Evolutionary conservation across 768 basidiomycete species (phyloP), one percentile per base, ranked within the genome.

Genomic region (Wakefieldia striispora): DNA sequence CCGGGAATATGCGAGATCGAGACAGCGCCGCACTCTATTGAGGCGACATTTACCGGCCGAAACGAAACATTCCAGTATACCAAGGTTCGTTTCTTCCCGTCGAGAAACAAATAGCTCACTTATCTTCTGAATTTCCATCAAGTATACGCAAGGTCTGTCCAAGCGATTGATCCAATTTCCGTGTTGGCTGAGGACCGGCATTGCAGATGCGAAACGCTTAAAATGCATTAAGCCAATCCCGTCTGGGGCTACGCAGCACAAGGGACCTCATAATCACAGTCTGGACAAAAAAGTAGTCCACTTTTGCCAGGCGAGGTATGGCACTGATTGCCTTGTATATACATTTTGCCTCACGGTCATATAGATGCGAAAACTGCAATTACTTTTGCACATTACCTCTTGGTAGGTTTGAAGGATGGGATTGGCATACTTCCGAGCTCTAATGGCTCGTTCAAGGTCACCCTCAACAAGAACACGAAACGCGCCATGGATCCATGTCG

Each of bases 1-100:
- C 56, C 59, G 1, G 83, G 84, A 3, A 78, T 76, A 17, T 85
- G 83, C 47, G 71, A 82, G 39, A 83, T 84, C 13, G 75, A 83
- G 44, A 81, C 76, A 0, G 69, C 74, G 0, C 83, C 83, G 0
- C 75, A 79, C 45, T 78, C 81, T 0, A 75, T 85, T 29, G 78
- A 83, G 56, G 79, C 81, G 6, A 83, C 80, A 0, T 85, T 84
- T 53, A 76, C 75, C 0, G 84, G 83, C 0, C 69, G 63, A 49
- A 78, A 83, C 41, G 79, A 82, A 50, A 81, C 76, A 1, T 85
- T 83, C 56, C 76, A 80, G 57, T 85, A 81, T 43, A 85, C 84
- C 0, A 84, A 84, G 72, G 83, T 80, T 43, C 21, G 59, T 47
- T 34, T 24, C n/a, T 21, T 19, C 6, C 33, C 33, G 6, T 33